Evolutionary conservation across 2,329 filamentous ascomycete species (phyloP).

Genomic region (Neonectria hederae): DNA sequence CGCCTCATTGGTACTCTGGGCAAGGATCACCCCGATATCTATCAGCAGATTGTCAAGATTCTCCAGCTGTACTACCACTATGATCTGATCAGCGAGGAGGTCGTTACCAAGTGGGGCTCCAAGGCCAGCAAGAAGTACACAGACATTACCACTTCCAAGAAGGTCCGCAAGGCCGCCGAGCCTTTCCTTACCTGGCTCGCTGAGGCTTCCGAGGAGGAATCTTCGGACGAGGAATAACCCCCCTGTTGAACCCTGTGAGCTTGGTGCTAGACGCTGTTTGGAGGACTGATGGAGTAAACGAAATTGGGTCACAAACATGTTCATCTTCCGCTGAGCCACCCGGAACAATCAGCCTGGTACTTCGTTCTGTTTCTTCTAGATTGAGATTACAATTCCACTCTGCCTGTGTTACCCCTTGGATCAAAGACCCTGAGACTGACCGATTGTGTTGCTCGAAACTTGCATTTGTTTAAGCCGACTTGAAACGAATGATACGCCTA

Average conservation of each 20-base stretch:
- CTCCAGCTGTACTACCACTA: slow-evolving; percentile 90
- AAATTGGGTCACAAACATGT: slow-evolving; percentile 9
- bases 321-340: slow-evolving; percentile 14
- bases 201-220: slow-evolving; percentile 75
- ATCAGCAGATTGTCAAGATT: slow-evolving; percentile 81
- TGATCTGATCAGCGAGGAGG: slow-evolving; percentile 88
- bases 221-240: slow-evolving; percentile 66
- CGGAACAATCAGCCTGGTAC: slow-evolving; percentile 16
- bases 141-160: slow-evolving; percentile 87
- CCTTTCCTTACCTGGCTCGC: slow-evolving; percentile 95
- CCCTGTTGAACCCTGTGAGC: neutral
- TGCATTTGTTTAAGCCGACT: neutral
- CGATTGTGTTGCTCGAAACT: neutral
- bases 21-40: slow-evolving; percentile 82
- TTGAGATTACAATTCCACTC: slow-evolving; percentile 35
- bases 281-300: slow-evolving; percentile 1
- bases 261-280: slow-evolving; percentile 8
- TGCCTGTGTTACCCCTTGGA: neutral
- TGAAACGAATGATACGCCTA: neutral
- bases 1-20: slow-evolving; percentile 79
- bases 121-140: slow-evolving; percentile 99
- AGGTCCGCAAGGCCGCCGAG: slow-evolving; percentile 93
- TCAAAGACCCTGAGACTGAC: neutral
- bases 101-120: slow-evolving; percentile 88
- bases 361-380: slow-evolving; percentile 29